These are phyloP conservation scores for Usnea hakonensis DNA, from an alignment of 495 filamentous ascomycete species.

Conservation along the genomic window DNA sequence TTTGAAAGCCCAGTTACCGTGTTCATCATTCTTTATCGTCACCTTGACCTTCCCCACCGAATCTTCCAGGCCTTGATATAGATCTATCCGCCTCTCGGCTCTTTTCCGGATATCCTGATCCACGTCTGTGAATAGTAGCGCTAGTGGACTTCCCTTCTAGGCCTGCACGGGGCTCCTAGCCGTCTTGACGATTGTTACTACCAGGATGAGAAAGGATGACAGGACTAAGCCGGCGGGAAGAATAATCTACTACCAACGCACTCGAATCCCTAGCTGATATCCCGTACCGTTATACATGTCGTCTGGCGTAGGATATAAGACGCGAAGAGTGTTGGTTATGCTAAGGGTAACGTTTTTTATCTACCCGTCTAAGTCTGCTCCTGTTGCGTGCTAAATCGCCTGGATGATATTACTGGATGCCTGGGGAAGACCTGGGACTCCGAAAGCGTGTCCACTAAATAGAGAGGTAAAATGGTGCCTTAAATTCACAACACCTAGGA, in stretches of 20 bases:
- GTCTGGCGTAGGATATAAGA: neutral
- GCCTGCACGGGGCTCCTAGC: neutral
- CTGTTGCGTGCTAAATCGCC: slow-evolving; percentile 1
- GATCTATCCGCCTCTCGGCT: neutral
- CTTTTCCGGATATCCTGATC: neutral
- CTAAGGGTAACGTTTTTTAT: slow-evolving; percentile 7
- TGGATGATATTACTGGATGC: slow-evolving; percentile 1
- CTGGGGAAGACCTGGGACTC: neutral
- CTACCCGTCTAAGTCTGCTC: slow-evolving; percentile 3
- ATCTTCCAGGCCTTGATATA: too few relatives aligned
- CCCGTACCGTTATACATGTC: slow-evolving; percentile 2
- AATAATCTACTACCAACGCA: slow-evolving; percentile 8
- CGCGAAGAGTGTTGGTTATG: slow-evolving; percentile 10
- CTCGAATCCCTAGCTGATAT: slow-evolving; percentile 1
- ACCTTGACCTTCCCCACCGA: too few relatives aligned
- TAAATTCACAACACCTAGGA: neutral
- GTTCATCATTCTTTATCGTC: too few relatives aligned
- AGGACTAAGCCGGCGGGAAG: slow-evolving; percentile 6
- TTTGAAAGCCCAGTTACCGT: too few relatives aligned
- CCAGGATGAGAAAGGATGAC: slow-evolving; percentile 1
- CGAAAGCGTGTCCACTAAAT: neutral
- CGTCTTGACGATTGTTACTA: slow-evolving; percentile 5
- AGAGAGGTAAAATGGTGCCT: neutral
- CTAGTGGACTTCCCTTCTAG: slow-evolving; percentile 12
- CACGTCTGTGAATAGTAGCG: slow-evolving; percentile 4